Evolutionary conservation across 2,329 filamentous ascomycete species (phyloP).

Genomic region (Aphanoascus verrucosus): DNA sequence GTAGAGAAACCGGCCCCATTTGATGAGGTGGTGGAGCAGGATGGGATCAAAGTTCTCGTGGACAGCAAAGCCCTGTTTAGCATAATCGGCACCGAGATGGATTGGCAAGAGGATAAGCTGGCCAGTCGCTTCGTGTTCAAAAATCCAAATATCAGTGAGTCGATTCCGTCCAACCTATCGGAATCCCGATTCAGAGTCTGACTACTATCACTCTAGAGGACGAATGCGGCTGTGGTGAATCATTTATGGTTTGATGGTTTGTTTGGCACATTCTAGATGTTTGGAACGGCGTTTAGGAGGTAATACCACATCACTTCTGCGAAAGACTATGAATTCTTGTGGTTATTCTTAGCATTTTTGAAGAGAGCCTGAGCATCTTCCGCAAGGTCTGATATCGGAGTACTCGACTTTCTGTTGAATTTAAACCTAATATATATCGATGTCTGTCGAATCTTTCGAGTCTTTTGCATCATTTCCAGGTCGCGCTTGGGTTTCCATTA

Average conservation of each 20-base stretch:
- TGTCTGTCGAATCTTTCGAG: too few relatives aligned
- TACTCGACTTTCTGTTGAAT: neutral
- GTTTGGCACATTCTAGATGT: neutral
- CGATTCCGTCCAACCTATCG: neutral
- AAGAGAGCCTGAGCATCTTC: neutral
- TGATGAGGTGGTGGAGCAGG: constrained; percentile 88
- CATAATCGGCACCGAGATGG: constrained; percentile 98
- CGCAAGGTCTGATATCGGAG: constrained; percentile 3
- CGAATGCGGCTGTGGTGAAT: constrained; percentile 91
- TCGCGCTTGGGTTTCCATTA: too few relatives aligned
- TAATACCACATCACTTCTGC: neutral
- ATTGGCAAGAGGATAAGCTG: constrained; percentile 94
- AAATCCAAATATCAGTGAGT: constrained; percentile 97
- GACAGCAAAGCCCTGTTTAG: constrained; percentile 96
- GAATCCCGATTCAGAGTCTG: constrained; percentile 16
- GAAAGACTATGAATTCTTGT: neutral
- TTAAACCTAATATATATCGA: too few relatives aligned
- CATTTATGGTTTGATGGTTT: constrained; percentile 65
- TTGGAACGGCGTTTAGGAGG: constrained; percentile 1
- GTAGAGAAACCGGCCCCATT: constrained; percentile 82
- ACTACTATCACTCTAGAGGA: constrained; percentile 56
- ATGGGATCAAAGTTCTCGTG: constrained; percentile 89
- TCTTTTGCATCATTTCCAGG: too few relatives aligned
- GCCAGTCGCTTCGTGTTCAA: constrained; percentile 86
- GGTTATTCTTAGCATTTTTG: neutral